Percentiles rank a stretch among this genome's conserved stretches.
Evolutionary conservation across 1,284 basidiomycete genomes (phyloP).

Genomic region (Gymnopus androsaceus): DNA sequence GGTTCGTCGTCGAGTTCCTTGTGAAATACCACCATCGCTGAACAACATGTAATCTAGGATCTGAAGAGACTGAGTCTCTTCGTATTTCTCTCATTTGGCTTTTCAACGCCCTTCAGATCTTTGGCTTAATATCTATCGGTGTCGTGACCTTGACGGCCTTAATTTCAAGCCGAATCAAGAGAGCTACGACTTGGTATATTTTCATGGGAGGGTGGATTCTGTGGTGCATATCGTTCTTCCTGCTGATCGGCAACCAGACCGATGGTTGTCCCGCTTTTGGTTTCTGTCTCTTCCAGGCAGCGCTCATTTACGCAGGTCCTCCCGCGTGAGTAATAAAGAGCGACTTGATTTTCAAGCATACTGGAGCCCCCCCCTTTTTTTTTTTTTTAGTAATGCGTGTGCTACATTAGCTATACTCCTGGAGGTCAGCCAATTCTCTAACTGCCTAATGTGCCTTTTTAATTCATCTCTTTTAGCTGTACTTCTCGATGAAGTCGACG

Average conservation of each 20-base stretch:
- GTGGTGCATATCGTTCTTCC: conserved; percentile 27
- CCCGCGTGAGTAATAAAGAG: conserved; percentile 6
- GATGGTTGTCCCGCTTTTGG: conserved; percentile 24
- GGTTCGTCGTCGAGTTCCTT: too few species aligned
- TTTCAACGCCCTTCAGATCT: conserved; percentile 9
- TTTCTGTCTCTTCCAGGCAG: conserved; percentile 27
- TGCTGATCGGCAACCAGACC: conserved; percentile 28
- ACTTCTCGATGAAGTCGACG: background rate
- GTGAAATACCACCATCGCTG: too few species aligned
- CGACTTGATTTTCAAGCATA: background rate
- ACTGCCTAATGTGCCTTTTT: too few species aligned
- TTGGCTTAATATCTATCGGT: background rate
- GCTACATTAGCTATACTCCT: conserved; percentile 8
- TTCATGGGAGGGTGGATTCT: conserved; percentile 21
- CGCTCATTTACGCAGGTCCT: conserved; percentile 27
- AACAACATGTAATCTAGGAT: too few species aligned
- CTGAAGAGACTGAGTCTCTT: background rate
- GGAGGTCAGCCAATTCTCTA: too few species aligned
- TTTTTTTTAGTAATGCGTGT: conserved; percentile 2
- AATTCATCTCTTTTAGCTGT: background rate
- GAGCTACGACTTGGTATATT: conserved; percentile 4
- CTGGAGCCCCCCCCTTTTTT: too few species aligned
- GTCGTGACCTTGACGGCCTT: background rate
- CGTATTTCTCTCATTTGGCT: background rate
- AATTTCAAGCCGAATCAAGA: background rate